phyloP scores from a whole-genome alignment of 2,329 filamentous ascomycete genomes.

The Alternaria ventricosa region DNA sequence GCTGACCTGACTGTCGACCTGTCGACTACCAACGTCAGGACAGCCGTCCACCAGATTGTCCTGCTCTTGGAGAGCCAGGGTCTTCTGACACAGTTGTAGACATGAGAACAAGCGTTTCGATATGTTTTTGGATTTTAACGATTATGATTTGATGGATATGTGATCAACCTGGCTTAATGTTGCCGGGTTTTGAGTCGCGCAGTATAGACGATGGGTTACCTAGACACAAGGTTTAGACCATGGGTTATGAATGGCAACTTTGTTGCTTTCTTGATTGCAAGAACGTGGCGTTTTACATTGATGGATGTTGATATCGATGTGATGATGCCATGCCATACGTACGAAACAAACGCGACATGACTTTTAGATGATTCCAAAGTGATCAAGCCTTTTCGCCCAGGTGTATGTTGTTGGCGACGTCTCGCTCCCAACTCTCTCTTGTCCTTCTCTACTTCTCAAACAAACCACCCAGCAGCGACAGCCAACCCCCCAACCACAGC shows the following conservation, averaged over 20 bases:
- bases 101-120: background rate
- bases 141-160: background rate
- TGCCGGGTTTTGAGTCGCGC: background rate
- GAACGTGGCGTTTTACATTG: background rate
- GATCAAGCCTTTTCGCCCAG: background rate
- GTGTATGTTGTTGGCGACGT: background rate
- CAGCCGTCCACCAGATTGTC: conserved; percentile 95
- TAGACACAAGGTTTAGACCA: conserved; percentile 5
- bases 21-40: conserved; percentile 86
- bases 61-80: conserved; percentile 89
- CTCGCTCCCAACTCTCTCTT: background rate
- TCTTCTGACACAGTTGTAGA: conserved; percentile 69
- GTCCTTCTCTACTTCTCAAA: background rate
- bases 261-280: background rate
- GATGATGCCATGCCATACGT: background rate
- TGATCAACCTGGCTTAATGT: background rate
- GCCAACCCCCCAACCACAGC: background rate
- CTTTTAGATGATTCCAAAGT: background rate
- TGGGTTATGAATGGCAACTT: background rate
- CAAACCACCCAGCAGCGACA: background rate
- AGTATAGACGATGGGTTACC: conserved; percentile 5
- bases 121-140: background rate
- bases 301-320: background rate
- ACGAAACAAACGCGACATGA: background rate
- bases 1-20: conserved; percentile 84